Evolutionary conservation across 345 rosid genomes (phyloP), one percentile per base, ranked within the genome.

Genomic region (Laguncularia racemosa): DNA sequence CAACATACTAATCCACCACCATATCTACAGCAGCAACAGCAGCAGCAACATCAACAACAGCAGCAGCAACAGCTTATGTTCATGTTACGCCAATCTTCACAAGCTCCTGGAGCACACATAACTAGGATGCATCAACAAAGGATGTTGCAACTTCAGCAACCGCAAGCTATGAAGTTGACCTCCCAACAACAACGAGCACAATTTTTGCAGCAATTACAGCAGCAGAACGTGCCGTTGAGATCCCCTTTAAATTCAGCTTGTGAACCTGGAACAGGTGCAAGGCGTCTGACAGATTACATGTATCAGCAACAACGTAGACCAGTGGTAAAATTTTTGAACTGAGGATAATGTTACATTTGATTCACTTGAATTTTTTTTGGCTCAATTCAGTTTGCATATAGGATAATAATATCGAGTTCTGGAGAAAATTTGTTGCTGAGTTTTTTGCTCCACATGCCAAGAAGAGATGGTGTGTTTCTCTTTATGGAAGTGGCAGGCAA

Each of bases 381-480:
- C 54, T 20, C 20, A 18, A 23, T n/a, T 56, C 54, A 19, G 5
- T 62, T 57, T 49, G 66, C 58, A 44, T 76, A 73, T 68, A 93
- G 99, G 99, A 93, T 76, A 93, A 93, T 70, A 89, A 81, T 57
- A 89, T 93, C 65, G 97, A 93, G 48, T 93, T 89, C 66, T 93
- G 99, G 99, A 93, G 99, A 68, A 93, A 82, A 72, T 93, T 85
- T 75, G 99, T 93, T 46, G 69, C 87, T 0, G 97, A 93, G 67
- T 93, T 73, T 75, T 93, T 81, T 78, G 96, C 97, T 71, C 95
- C 96, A 20, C 75, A 84, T 68, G 97, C 97, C 43, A 93, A 82
- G 71, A 93, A 93, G 77, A 89, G 85, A 74, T 89, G 96, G 99
- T 93, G 99, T 58, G 99, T 93, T 68, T 93, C 96, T n/a, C 78